Conservation (phyloP, 805 yeast genomes). For the Tanozyma kutaoensis region DNA sequence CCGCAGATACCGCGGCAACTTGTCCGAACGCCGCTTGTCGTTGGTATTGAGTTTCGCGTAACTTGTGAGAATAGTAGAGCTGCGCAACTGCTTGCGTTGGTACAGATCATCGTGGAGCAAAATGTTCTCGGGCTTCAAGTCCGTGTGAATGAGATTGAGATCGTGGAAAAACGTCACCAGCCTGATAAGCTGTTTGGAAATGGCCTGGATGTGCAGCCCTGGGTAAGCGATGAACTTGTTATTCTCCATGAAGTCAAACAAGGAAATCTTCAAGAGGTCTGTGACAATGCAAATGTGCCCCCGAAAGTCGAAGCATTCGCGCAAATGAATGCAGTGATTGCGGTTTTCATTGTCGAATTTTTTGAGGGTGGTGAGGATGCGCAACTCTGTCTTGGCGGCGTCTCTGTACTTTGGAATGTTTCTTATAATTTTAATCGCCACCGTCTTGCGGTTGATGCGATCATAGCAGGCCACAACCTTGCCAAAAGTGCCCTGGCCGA, state of each 20-base stretch:
- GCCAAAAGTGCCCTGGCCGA: constrained; percentile 92
- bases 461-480: constrained; percentile 82
- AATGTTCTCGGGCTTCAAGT: constrained; percentile 92
- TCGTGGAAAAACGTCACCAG: constrained; percentile 87
- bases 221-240: constrained; percentile 87
- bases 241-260: constrained; percentile 80
- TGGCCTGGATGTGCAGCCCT: constrained; percentile 81
- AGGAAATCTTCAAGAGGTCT: constrained; percentile 69
- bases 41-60: constrained; percentile 11
- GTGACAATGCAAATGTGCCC: constrained; percentile 93
- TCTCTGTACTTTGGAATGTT: constrained; percentile 91
- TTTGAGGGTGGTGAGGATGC: constrained; percentile 66
- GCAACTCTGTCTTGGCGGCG: constrained; percentile 84
- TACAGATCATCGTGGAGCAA: constrained; percentile 45
- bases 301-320: constrained; percentile 84
- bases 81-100: constrained; percentile 19
- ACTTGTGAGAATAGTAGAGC: constrained; percentile 18
- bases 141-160: constrained; percentile 85
- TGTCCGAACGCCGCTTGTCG: constrained; percentile 6
- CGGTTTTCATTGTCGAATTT: constrained; percentile 53
- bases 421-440: constrained; percentile 86
- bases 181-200: constrained; percentile 72
- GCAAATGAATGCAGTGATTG: constrained; percentile 72
- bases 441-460: constrained; percentile 38
- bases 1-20: constrained; percentile 21